phyloP scores from a whole-genome alignment of 177 flowering plant genomes.

The Vitis hybrid region DNA sequence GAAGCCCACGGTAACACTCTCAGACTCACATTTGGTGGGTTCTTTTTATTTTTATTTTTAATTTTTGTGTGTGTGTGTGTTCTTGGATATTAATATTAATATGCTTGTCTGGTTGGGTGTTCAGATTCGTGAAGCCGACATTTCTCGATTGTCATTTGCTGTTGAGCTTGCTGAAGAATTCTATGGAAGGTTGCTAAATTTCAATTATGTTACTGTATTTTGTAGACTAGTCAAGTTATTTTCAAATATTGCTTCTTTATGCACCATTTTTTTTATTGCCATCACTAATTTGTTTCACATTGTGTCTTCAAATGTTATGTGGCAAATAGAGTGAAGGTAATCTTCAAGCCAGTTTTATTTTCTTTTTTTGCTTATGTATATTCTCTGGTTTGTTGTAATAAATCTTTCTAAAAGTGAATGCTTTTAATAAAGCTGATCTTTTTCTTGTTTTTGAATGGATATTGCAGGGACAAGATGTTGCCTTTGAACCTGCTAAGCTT shows the following conservation, averaged over 20 bases:
- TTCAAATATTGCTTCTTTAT: conserved; percentile 4
- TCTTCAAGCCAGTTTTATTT: conserved; percentile 1
- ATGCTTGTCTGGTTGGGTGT: conserved; percentile 4
- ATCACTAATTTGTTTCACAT: conserved; percentile 34
- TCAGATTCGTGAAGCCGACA: conserved; percentile 98
- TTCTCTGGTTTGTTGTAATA: background rate
- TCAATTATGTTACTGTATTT: background rate
- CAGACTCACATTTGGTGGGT: no score
- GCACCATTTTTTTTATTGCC: conserved; percentile 7
- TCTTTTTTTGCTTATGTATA: background rate
- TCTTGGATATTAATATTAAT: no score
- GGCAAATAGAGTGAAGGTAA: conserved; percentile 89
- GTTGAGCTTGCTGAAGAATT: conserved; percentile 99
- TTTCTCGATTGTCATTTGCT: conserved; percentile 95
- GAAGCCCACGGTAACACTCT: no score
- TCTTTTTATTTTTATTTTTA: no score
- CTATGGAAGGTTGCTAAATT: conserved; percentile 74
- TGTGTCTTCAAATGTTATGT: conserved; percentile 17
- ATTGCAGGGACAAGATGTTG: conserved; percentile 95
- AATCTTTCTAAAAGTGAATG: background rate
- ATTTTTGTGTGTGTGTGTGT: no score
- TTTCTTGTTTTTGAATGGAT: conserved; percentile 14
- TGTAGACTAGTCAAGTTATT: background rate
- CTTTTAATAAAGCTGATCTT: background rate
- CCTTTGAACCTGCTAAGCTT: conserved; percentile 97